phyloP scores from a whole-genome alignment of 2,329 filamentous ascomycete species.

The Fusarium nisikadoi region DNA sequence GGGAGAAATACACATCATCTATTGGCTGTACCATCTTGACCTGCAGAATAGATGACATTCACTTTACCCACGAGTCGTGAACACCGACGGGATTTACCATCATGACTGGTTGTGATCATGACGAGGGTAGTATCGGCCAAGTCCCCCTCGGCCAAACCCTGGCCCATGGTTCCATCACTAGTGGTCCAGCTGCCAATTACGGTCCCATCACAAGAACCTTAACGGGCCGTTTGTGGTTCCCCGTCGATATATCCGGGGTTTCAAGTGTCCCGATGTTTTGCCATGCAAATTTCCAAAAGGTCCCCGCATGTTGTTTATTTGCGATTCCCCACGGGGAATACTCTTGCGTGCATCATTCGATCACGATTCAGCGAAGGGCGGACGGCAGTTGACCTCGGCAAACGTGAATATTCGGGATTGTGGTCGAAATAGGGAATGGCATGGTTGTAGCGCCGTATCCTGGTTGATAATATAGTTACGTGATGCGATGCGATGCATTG shows the following conservation, averaged over 20 bases:
- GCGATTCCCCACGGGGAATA: conserved; percentile 21
- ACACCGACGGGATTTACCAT: background rate
- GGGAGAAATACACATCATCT: background rate
- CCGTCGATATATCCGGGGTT: background rate
- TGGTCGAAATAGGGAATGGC: conserved; percentile 4
- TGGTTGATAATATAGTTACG: background rate
- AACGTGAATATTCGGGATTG: conserved; percentile 1
- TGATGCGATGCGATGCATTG: background rate
- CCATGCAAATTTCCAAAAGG: background rate
- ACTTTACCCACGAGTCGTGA: background rate
- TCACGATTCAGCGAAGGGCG: background rate
- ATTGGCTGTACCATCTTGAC: background rate
- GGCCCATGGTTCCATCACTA: conserved; percentile 2
- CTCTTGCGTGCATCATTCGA: background rate
- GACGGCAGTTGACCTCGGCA: conserved; percentile 23
- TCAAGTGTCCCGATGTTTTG: conserved; percentile 1
- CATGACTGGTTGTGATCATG: background rate
- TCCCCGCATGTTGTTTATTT: conserved; percentile 7
- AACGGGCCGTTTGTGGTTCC: conserved; percentile 28
- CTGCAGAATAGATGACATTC: background rate
- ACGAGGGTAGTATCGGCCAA: conserved; percentile 15
- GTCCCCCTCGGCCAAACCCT: background rate
- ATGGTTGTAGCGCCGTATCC: background rate
- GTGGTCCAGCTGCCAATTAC: conserved; percentile 1
- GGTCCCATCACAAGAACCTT: conserved; percentile 10